Conservation (phyloP, 345 rosid species). For the Camelina neglecta region DNA sequence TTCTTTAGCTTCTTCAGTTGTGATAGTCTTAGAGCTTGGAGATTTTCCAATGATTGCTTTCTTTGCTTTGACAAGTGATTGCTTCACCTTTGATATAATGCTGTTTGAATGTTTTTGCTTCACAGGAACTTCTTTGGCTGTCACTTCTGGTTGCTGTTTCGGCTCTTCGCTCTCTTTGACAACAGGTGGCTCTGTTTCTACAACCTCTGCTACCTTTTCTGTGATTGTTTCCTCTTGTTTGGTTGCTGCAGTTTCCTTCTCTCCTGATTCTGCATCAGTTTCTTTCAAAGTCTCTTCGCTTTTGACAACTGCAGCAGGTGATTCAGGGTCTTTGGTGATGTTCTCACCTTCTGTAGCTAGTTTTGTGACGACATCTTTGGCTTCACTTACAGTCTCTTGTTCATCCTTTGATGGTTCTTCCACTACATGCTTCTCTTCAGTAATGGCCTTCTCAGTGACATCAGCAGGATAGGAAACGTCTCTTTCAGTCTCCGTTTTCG, state of each 20-base stretch:
- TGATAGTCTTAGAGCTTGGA: constrained; percentile 63
- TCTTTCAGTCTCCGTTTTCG: constrained; percentile 26
- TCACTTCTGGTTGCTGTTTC: constrained; percentile 50
- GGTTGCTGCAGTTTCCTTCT: constrained; percentile 24
- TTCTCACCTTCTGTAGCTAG: constrained; percentile 31
- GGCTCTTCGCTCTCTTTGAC: constrained; percentile 47
- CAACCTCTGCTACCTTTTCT: constrained; percentile 40
- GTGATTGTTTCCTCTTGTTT: constrained; percentile 35
- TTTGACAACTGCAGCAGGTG: constrained; percentile 22
- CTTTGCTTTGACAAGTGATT: constrained; percentile 76
- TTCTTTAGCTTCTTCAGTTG: constrained; percentile 52
- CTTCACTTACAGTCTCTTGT: constrained; percentile 18
- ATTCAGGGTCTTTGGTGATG: constrained; percentile 25
- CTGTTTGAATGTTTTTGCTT: constrained; percentile 68
- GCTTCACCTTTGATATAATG: constrained; percentile 78
- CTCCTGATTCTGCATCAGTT: constrained; percentile 27
- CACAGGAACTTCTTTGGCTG: constrained; percentile 48
- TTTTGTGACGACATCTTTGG: constrained; percentile 13
- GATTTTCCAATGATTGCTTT: constrained; percentile 83
- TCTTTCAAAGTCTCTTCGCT: constrained; percentile 37
- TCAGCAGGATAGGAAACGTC: constrained; percentile 13
- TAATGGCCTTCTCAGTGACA: constrained; percentile 32
- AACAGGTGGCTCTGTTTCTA: constrained; percentile 32
- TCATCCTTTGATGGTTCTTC: constrained; percentile 38
- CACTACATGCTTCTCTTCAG: constrained; percentile 36